phyloP scores from a whole-genome alignment of 345 rosid genomes.

The Melaleuca alternifolia region DNA sequence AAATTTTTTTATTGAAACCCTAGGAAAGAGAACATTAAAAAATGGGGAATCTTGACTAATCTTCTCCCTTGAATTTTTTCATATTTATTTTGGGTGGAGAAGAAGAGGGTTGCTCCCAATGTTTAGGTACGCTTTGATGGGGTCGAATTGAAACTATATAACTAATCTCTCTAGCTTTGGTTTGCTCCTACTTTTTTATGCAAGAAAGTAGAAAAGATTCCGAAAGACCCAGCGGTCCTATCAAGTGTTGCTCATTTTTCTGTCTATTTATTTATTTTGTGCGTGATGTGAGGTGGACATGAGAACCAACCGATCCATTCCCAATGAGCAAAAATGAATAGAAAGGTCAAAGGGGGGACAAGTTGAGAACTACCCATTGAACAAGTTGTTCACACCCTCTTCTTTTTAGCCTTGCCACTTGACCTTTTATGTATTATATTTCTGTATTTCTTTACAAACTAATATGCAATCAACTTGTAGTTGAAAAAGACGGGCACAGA shows the following conservation, averaged over 20 bases:
- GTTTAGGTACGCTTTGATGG: background rate
- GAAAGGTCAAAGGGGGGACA: slow-evolving; percentile 11
- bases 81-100: background rate
- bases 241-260: background rate
- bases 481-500: background rate
- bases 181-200: background rate
- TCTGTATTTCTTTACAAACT: background rate
- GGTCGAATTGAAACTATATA: background rate
- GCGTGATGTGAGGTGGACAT: background rate
- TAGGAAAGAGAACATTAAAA: background rate
- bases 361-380: background rate
- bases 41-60: background rate
- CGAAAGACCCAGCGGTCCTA: background rate
- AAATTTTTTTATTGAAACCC: background rate
- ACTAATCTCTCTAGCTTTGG: background rate
- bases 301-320: slow-evolving; percentile 13
- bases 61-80: background rate
- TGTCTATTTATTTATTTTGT: background rate
- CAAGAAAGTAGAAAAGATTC: background rate
- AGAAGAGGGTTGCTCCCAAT: background rate
- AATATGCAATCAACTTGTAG: background rate
- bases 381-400: slow-evolving; percentile 2
- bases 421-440: background rate
- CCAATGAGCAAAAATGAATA: slow-evolving; percentile 3
- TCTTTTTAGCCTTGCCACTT: slow-evolving; percentile 9